These are phyloP conservation scores for Sugiyamaella novakii DNA, from an alignment of 1,139 yeast genomes.

Conservation along the genomic window DNA sequence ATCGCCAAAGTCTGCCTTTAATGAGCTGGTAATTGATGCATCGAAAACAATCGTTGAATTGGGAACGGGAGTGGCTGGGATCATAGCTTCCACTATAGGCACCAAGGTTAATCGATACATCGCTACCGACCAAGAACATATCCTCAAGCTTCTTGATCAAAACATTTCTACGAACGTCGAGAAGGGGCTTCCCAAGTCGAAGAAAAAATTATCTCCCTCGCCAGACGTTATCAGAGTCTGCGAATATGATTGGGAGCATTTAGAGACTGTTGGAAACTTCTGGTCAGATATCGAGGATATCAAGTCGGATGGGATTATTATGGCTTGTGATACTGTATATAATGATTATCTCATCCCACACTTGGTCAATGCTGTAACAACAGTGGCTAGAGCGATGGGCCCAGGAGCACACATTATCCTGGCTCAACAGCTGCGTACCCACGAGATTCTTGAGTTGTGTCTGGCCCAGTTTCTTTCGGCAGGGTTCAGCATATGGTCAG, in stretches of 20 bases:
- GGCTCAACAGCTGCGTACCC: slow-evolving; percentile 60
- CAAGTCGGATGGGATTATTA: slow-evolving; percentile 41
- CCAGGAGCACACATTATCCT: slow-evolving; percentile 47
- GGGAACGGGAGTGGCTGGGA: slow-evolving; percentile 68
- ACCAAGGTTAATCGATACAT: slow-evolving; percentile 46
- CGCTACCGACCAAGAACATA: slow-evolving; percentile 64
- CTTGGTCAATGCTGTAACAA: slow-evolving; percentile 50
- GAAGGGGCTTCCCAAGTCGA: not conserved
- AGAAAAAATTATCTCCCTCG: slow-evolving; percentile 8
- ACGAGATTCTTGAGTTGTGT: slow-evolving; percentile 54
- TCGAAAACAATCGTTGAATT: slow-evolving; percentile 53
- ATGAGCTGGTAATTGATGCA: slow-evolving; percentile 23
- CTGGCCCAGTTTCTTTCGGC: slow-evolving; percentile 41
- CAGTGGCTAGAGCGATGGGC: slow-evolving; percentile 39
- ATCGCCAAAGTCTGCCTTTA: slow-evolving; percentile 3
- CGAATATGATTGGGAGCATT: slow-evolving; percentile 68
- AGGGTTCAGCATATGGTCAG: slow-evolving; percentile 52
- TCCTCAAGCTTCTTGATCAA: slow-evolving; percentile 52
- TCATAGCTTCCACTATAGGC: slow-evolving; percentile 53
- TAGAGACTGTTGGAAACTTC: slow-evolving; percentile 36
- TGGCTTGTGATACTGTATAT: slow-evolving; percentile 73
- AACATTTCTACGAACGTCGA: slow-evolving; percentile 50
- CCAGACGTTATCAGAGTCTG: slow-evolving; percentile 45
- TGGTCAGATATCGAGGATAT: slow-evolving; percentile 16
- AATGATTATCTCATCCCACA: slow-evolving; percentile 62